Conservation (phyloP, 257 asterid species). For the Solanum habrochaites region DNA sequence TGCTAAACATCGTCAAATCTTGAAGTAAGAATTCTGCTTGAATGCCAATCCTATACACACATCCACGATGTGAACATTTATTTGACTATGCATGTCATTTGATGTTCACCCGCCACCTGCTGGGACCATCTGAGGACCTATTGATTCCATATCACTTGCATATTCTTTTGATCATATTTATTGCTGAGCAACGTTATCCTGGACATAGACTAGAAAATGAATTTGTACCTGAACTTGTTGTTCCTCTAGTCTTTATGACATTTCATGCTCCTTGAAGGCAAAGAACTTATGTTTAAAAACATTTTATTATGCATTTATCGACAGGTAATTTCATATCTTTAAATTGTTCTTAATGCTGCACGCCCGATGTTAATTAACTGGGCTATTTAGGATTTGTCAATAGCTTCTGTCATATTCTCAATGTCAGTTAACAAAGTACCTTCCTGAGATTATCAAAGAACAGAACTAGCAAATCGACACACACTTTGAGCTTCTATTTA, state of each 20-base stretch:
- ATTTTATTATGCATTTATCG: background rate
- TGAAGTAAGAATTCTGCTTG: slow-evolving; percentile 7
- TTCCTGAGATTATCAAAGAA: background rate
- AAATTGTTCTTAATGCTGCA: background rate
- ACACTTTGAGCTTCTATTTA: background rate
- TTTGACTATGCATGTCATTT: background rate
- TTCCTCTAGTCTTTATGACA: background rate
- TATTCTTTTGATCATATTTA: background rate
- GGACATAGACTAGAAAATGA: background rate
- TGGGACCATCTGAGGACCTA: background rate
- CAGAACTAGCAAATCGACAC: background rate
- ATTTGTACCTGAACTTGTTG: background rate
- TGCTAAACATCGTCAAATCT: slow-evolving; percentile 28
- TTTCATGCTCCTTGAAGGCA: background rate
- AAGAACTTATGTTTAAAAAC: background rate
- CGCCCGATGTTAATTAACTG: background rate
- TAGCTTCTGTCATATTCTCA: background rate
- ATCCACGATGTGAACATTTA: background rate
- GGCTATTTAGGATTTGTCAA: background rate
- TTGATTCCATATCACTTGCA: background rate
- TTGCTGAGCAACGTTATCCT: background rate
- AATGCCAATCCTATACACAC: background rate
- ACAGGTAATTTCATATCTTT: background rate
- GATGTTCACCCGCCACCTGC: background rate
- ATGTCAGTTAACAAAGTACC: background rate